A percentile compares a stretch with the other conserved stretches of the same genome.
Conservation (phyloP, 805 yeast genomes). For the Candida maesae region DNA sequence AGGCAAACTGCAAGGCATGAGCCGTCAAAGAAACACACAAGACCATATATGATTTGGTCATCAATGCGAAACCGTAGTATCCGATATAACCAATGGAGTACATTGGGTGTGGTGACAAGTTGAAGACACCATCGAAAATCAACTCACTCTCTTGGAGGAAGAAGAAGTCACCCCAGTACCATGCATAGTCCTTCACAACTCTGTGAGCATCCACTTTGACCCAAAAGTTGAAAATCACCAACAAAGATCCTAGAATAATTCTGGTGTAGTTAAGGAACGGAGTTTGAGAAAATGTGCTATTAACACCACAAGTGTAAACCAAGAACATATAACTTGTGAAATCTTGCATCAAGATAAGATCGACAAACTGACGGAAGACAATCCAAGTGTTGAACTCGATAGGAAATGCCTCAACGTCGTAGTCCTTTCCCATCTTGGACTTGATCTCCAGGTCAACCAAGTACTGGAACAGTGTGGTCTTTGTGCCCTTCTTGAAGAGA, state of each 20-base stretch:
- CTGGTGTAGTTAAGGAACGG: constrained; percentile 44
- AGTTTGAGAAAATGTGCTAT: constrained; percentile 38
- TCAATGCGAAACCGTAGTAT: constrained; percentile 77
- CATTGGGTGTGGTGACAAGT: constrained; percentile 91
- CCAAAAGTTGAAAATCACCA: constrained; percentile 75
- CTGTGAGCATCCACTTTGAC: constrained; percentile 85
- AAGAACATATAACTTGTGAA: constrained; percentile 69
- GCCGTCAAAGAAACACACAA: constrained; percentile 68
- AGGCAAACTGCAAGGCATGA: constrained; percentile 72
- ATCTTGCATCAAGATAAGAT: constrained; percentile 80
- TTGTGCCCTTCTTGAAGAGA: constrained; percentile 40
- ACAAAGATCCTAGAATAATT: constrained; percentile 51
- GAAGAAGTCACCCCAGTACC: constrained; percentile 96
- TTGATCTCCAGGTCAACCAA: constrained; percentile 43
- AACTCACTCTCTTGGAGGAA: constrained; percentile 67
- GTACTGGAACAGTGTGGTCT: constrained; percentile 33
- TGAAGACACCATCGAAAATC: constrained; percentile 85
- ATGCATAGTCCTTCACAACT: constrained; percentile 84
- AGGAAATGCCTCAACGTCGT: constrained; percentile 45
- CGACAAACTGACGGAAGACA: constrained; percentile 72
- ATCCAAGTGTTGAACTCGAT: constrained; percentile 82
- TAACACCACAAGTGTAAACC: constrained; percentile 36
- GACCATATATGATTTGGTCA: constrained; percentile 69
- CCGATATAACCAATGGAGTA: constrained; percentile 87
- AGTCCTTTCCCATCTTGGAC: constrained; percentile 39